These are phyloP conservation scores for Magnaporthales sp. DNA, from an alignment of 2,329 filamentous ascomycete genomes.

Conservation along the genomic window DNA sequence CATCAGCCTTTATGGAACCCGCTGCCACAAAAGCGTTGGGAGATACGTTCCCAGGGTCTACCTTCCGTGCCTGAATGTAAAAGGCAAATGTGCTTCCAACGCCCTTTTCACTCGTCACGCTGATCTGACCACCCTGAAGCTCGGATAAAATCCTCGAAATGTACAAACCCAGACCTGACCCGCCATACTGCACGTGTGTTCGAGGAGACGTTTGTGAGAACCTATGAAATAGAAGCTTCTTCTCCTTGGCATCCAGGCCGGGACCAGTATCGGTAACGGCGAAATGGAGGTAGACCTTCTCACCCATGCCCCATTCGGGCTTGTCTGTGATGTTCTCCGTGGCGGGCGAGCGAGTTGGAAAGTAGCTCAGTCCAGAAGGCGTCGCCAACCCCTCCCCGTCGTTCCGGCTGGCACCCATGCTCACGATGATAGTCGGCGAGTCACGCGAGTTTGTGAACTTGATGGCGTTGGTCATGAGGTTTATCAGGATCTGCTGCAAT, in stretches of 20 bases:
- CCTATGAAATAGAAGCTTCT: constrained; percentile 65
- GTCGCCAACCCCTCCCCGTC: constrained; percentile 26
- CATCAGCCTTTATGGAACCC: not conserved
- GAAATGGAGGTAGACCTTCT: constrained; percentile 53
- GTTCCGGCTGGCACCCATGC: constrained; percentile 37
- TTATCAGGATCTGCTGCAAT: constrained; percentile 71
- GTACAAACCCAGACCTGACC: constrained; percentile 70
- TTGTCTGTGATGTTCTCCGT: not conserved
- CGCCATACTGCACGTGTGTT: constrained; percentile 72
- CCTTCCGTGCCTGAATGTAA: constrained; percentile 54
- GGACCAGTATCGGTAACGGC: constrained; percentile 71
- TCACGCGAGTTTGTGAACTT: constrained; percentile 60
- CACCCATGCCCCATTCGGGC: not conserved
- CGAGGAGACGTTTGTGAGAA: constrained; percentile 71
- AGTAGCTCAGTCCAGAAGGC: constrained; percentile 47
- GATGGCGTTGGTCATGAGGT: constrained; percentile 71
- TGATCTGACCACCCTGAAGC: constrained; percentile 72
- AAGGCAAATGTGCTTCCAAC: constrained; percentile 70
- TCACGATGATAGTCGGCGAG: constrained; percentile 48
- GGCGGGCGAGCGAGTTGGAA: constrained; percentile 33
- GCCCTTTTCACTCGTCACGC: constrained; percentile 58
- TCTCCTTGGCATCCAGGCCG: constrained; percentile 62
- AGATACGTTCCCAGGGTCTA: not conserved
- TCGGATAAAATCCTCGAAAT: constrained; percentile 74
- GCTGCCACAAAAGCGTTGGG: not conserved